phyloP scores from a whole-genome alignment of 2,329 filamentous ascomycete species.

The Aspergillus versicolor region DNA sequence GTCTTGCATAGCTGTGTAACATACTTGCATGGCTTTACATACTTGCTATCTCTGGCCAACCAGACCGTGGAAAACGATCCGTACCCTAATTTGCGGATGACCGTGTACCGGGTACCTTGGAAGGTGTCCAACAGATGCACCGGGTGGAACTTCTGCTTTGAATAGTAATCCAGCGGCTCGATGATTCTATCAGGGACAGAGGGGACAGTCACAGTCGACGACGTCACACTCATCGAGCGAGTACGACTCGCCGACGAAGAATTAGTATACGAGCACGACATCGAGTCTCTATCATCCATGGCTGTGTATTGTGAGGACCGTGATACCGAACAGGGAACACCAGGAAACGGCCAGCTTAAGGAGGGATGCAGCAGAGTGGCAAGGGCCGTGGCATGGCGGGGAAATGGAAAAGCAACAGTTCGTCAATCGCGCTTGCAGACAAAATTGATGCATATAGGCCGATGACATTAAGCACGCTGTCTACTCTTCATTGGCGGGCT shows the following conservation, averaged over 20 bases:
- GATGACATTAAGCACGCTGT: too few species aligned
- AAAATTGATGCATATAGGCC: background rate
- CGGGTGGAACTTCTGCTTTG: background rate
- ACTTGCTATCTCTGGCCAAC: background rate
- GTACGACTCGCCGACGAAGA: background rate
- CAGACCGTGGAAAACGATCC: constrained; percentile 2
- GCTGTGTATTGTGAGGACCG: background rate
- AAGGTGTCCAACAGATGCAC: background rate
- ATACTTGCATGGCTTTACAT: background rate
- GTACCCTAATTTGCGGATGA: background rate
- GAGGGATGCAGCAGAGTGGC: too few species aligned
- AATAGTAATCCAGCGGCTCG: background rate
- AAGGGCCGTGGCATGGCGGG: background rate
- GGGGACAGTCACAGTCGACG: background rate
- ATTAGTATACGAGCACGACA: background rate
- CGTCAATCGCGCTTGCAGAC: background rate
- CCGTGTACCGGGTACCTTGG: background rate
- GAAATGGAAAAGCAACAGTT: background rate
- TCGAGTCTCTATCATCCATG: background rate
- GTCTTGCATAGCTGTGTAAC: background rate
- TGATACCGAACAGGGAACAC: background rate
- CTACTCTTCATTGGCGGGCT: too few species aligned
- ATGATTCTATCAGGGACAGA: background rate
- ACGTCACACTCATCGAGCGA: background rate
- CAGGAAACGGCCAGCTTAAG: too few species aligned